A percentile compares a stretch with the other conserved stretches of the same genome.
These are phyloP conservation scores for Lactifluus pinguis DNA, from an alignment of 768 basidiomycete species.

Conservation along the genomic window DNA sequence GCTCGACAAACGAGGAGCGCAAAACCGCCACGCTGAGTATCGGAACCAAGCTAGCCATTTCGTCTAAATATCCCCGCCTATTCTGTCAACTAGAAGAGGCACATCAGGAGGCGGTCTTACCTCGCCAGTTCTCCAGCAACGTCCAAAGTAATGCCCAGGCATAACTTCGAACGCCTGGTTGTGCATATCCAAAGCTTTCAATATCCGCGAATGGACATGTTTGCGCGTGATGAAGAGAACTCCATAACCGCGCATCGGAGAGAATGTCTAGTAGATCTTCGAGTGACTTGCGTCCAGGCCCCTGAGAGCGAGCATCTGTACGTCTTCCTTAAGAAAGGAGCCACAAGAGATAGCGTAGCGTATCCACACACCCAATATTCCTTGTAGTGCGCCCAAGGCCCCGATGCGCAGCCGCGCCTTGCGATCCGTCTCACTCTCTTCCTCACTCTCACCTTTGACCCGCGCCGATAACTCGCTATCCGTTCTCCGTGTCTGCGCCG, in stretches of 20 bases:
- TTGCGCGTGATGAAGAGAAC: conserved; percentile 39
- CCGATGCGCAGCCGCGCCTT: conserved; percentile 60
- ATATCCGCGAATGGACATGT: conserved; percentile 35
- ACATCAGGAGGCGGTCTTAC: conserved; percentile 23
- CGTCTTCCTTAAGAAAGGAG: neutral
- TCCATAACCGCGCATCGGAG: conserved; percentile 51
- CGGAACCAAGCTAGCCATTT: conserved; percentile 30
- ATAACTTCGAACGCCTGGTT: conserved; percentile 65
- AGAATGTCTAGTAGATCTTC: conserved; percentile 34
- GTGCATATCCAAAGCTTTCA: conserved; percentile 48
- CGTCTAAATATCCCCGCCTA: conserved; percentile 16
- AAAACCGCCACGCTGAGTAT: conserved; percentile 50
- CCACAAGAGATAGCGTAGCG: neutral
- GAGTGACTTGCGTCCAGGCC: neutral
- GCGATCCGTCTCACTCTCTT: conserved; percentile 63
- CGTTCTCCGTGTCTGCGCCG: conserved; percentile 23
- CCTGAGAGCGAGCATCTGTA: conserved; percentile 12
- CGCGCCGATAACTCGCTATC: conserved; percentile 26
- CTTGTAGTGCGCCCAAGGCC: conserved; percentile 55
- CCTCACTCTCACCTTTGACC: conserved; percentile 46
- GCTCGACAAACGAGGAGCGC: conserved; percentile 64
- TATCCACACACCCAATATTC: conserved; percentile 46
- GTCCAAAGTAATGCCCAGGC: conserved; percentile 52
- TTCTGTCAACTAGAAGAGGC: neutral
- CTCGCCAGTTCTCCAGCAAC: conserved; percentile 38